Evolutionary conservation across 257 asterid species (phyloP).

Genomic region (Knoxia roxburghii): DNA sequence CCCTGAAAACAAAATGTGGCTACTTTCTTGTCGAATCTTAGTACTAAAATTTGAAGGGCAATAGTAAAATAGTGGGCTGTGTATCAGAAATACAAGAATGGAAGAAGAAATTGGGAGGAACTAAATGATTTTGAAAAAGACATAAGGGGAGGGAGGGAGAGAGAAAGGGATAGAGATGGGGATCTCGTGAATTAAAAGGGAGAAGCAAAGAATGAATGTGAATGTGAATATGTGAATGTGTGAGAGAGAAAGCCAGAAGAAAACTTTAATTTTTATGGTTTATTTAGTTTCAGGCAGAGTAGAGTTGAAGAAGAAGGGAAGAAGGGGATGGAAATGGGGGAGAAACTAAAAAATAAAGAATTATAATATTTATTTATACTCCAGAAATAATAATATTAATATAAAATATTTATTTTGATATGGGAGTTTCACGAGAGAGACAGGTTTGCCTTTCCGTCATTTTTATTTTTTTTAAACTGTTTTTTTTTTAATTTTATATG

Average conservation of each 20-base stretch:
- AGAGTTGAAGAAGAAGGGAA: slow-evolving; percentile 17
- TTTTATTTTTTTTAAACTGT: no score
- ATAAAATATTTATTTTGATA: background rate
- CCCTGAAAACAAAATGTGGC: slow-evolving; percentile 2
- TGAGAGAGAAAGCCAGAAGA: slow-evolving; percentile 28
- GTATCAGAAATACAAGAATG: slow-evolving; percentile 12
- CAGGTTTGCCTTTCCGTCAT: slow-evolving; percentile 11
- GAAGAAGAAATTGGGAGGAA: slow-evolving; percentile 5
- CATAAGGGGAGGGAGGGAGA: slow-evolving; percentile 15
- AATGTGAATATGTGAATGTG: slow-evolving; percentile 41
- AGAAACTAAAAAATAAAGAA: no score
- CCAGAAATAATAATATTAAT: no score
- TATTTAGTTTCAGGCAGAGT: slow-evolving; percentile 16
- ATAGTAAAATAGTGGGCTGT: background rate
- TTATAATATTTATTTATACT: background rate
- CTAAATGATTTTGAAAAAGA: slow-evolving; percentile 18
- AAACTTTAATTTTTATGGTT: background rate
- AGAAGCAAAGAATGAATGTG: slow-evolving; percentile 60
- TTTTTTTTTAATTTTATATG: no score
- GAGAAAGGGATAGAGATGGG: slow-evolving; percentile 35
- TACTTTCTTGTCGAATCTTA: background rate
- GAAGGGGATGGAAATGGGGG: background rate
- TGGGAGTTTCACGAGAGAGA: slow-evolving; percentile 38
- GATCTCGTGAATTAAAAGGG: slow-evolving; percentile 68
- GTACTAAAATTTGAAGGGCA: background rate